Conservation (phyloP, 495 filamentous ascomycete species). For the Entonaema liquescens region DNA sequence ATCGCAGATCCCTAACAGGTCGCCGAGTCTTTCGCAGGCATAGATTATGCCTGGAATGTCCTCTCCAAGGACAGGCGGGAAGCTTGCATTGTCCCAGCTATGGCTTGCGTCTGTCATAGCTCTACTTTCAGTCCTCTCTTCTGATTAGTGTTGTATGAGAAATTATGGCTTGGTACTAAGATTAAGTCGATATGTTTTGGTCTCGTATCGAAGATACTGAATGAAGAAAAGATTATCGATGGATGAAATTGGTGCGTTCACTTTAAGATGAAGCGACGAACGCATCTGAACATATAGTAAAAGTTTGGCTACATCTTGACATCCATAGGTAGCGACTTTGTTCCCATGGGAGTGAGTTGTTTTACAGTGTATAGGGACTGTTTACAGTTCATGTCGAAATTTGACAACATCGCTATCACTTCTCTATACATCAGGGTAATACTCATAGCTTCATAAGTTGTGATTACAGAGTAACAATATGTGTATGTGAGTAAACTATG, state of each 20-base stretch:
- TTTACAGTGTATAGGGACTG: neutral
- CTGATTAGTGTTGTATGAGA: neutral
- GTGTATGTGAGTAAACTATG: neutral
- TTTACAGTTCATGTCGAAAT: neutral
- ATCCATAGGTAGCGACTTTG: neutral
- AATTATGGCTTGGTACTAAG: neutral
- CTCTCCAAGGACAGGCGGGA: neutral
- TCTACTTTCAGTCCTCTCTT: neutral
- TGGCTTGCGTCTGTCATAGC: neutral
- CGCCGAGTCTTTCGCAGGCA: conserved; percentile 16
- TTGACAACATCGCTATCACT: neutral
- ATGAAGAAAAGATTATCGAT: neutral
- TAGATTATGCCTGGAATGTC: neutral
- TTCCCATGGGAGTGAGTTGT: neutral
- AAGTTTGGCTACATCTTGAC: neutral
- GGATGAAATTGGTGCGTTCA: neutral
- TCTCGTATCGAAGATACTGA: neutral
- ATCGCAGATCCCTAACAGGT: conserved; percentile 4
- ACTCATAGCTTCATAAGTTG: neutral
- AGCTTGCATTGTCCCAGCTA: neutral
- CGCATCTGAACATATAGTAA: neutral
- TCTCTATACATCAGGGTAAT: neutral
- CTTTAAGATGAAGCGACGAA: neutral
- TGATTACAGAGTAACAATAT: neutral
- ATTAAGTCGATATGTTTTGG: neutral